phyloP scores from a whole-genome alignment of 75 land plant species.

The Sequoia sempervirens region DNA sequence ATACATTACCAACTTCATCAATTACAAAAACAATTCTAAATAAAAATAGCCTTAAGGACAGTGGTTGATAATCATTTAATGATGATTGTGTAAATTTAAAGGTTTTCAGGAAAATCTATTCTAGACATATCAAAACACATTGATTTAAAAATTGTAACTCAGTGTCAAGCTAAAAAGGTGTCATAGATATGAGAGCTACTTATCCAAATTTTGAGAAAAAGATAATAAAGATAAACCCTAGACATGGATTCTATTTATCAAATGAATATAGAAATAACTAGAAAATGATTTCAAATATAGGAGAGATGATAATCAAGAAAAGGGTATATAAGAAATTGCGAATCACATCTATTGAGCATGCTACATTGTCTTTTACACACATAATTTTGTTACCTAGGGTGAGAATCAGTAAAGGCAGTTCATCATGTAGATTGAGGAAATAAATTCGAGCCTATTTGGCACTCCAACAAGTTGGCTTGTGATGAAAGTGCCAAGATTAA shows the following conservation, averaged over 20 bases:
- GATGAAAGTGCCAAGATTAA: not conserved
- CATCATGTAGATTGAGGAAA: not conserved
- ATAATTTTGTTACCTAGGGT: too few species aligned
- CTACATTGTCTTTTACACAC: not conserved
- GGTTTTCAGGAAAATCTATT: not conserved
- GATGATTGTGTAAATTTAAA: not conserved
- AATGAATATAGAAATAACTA: too few species aligned
- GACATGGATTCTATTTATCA: not conserved
- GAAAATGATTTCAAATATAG: not conserved
- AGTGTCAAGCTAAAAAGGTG: not conserved
- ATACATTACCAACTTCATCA: not conserved
- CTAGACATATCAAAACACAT: not conserved
- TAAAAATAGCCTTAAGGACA: not conserved
- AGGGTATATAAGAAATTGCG: not conserved
- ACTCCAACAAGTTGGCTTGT: not conserved
- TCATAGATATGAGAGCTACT: not conserved
- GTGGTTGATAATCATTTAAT: too few species aligned
- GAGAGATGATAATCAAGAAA: not conserved
- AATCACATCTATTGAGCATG: not conserved
- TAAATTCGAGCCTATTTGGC: not conserved
- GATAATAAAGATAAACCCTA: not conserved
- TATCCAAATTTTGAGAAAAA: not conserved
- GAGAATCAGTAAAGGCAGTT: not conserved
- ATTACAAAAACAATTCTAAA: too few species aligned
- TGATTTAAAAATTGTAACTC: too few species aligned